Percentiles rank a stretch among this genome's conserved stretches.
phyloP scores from a whole-genome alignment of 2,329 filamentous ascomycete species.

The Colletotrichum sp. region DNA sequence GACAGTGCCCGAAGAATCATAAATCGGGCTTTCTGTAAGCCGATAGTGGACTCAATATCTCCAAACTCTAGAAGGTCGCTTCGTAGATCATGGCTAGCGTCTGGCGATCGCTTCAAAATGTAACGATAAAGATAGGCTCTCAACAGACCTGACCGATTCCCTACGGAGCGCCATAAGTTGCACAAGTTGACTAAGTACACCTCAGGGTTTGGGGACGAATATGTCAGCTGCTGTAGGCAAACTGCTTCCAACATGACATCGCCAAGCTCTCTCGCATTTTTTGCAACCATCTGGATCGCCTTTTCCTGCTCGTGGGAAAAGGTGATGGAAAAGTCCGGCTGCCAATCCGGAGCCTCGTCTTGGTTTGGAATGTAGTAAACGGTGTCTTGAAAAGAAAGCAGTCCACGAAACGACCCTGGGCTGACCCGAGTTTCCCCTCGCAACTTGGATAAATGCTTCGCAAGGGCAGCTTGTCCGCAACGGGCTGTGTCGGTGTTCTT shows the following conservation, averaged over 20 bases:
- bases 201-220: not conserved
- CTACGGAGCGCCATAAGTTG: not conserved
- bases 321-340: not conserved
- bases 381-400: no score
- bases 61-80: not conserved
- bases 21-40: not conserved
- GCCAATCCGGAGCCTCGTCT: not conserved
- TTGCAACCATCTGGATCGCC: not conserved
- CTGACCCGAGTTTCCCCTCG: accelerated
- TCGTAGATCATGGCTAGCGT: not conserved
- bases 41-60: not conserved
- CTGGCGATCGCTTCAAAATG: not conserved
- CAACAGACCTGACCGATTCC: not conserved
- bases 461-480: not conserved
- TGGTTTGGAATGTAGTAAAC: not conserved
- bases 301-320: not conserved
- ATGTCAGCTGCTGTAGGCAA: not conserved
- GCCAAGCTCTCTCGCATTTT: not conserved
- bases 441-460: accelerated
- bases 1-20: not conserved
- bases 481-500: not conserved
- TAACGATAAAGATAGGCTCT: not conserved
- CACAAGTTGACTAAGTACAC: not conserved
- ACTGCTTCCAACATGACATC: not conserved
- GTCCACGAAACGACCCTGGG: accelerated